These are phyloP conservation scores for Melanogaster broomeanus DNA, from an alignment of 768 basidiomycete species.

Conservation along the genomic window DNA sequence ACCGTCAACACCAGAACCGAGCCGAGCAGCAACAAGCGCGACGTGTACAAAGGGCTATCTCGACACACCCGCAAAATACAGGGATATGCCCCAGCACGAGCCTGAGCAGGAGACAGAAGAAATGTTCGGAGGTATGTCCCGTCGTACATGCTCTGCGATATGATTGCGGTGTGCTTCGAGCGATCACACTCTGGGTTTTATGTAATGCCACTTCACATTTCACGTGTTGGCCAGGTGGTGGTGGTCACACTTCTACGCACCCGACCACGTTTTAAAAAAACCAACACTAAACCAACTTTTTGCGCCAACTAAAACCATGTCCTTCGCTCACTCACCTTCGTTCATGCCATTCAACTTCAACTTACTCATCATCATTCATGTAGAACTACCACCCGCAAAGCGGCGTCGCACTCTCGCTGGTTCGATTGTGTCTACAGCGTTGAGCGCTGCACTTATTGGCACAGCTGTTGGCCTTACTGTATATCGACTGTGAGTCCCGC, in stretches of 20 bases:
- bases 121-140: slow-evolving; percentile 44
- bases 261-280: slow-evolving; percentile 16
- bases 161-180: slow-evolving; percentile 29
- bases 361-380: slow-evolving; percentile 49
- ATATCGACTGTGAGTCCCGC: slow-evolving; percentile 71
- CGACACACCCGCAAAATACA: slow-evolving; percentile 67
- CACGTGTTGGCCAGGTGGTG: slow-evolving; percentile 16
- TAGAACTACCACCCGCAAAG: slow-evolving; percentile 79
- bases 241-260: slow-evolving; percentile 13
- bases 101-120: slow-evolving; percentile 46
- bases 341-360: slow-evolving; percentile 36
- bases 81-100: slow-evolving; percentile 34
- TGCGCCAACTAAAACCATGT: slow-evolving; percentile 9
- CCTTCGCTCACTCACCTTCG: slow-evolving; percentile 12
- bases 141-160: slow-evolving; percentile 15
- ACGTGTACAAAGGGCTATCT: slow-evolving; percentile 65
- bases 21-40: slow-evolving; percentile 50
- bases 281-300: slow-evolving; percentile 17
- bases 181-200: slow-evolving; percentile 14
- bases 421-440: slow-evolving; percentile 79
- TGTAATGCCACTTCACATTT: slow-evolving; percentile 23
- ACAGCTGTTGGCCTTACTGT: slow-evolving; percentile 86
- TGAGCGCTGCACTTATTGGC: slow-evolving; percentile 84
- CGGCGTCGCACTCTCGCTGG: slow-evolving; percentile 80
- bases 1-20: slow-evolving; percentile 58